Conservation (phyloP, 2,329 filamentous ascomycete species). For the Alternaria solani region DNA sequence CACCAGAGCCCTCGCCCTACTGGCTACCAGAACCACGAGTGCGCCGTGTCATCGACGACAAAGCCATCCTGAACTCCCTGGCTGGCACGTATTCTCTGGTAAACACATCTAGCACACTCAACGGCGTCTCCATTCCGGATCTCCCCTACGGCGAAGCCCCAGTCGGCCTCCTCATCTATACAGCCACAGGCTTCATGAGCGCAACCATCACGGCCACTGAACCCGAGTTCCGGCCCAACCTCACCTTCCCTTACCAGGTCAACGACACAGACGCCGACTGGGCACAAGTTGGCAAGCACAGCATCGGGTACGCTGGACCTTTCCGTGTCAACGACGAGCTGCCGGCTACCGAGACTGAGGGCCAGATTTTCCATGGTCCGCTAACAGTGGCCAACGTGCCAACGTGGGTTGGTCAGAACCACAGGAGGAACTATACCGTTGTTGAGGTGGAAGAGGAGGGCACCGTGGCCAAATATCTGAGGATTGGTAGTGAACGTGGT, state of each 20-base stretch:
- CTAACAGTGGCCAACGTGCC: constrained; percentile 37
- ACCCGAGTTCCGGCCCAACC: constrained; percentile 26
- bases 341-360: constrained; percentile 25
- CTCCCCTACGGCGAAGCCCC: constrained; percentile 30
- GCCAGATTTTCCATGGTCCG: constrained; percentile 41
- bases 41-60: neutral
- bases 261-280: constrained; percentile 37
- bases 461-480: constrained; percentile 20
- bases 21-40: neutral
- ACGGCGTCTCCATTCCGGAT: constrained; percentile 32
- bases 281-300: constrained; percentile 41
- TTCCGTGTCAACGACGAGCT: constrained; percentile 24
- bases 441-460: constrained; percentile 23
- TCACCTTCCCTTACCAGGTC: constrained; percentile 33
- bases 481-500: constrained; percentile 35
- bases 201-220: constrained; percentile 41
- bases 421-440: constrained; percentile 36
- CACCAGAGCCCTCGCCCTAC: neutral
- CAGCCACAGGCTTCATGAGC: constrained; percentile 33
- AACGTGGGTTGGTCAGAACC: constrained; percentile 29
- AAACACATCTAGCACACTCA: constrained; percentile 34
- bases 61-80: constrained; percentile 27
- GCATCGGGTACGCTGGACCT: constrained; percentile 39
- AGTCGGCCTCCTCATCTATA: constrained; percentile 41
- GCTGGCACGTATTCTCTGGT: constrained; percentile 37